Evolutionary conservation across 1,284 basidiomycete genomes (phyloP).

Genomic region (Dichomitus squalens): DNA sequence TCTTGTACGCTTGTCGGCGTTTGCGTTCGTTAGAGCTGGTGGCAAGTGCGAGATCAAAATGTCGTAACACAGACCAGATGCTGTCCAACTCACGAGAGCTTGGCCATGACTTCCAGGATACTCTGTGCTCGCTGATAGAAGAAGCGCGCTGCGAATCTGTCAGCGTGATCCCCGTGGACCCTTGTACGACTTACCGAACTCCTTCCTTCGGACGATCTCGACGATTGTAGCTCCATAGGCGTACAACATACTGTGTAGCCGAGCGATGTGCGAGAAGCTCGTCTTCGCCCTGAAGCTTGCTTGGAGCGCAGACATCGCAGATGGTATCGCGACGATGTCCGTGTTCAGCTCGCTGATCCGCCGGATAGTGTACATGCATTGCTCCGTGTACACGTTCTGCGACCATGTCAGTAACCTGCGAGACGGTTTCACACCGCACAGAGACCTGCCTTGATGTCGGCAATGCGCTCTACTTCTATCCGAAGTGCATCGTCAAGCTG

Average conservation of each 20-base stretch:
- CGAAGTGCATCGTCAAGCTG: constrained; percentile 64
- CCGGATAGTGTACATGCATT: constrained; percentile 66
- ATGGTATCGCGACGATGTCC: constrained; percentile 71
- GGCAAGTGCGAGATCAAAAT: background rate
- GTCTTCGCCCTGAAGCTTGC: constrained; percentile 72
- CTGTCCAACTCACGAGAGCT: constrained; percentile 63
- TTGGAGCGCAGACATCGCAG: constrained; percentile 65
- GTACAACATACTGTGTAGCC: constrained; percentile 89
- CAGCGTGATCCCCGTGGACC: background rate
- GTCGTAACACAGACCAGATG: no score
- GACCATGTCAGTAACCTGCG: background rate
- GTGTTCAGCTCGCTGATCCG: constrained; percentile 78
- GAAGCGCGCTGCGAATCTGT: constrained; percentile 55
- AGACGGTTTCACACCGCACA: no score
- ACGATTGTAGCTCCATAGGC: constrained; percentile 92
- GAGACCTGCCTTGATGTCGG: constrained; percentile 58
- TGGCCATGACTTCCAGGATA: constrained; percentile 82
- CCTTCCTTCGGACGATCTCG: constrained; percentile 88
- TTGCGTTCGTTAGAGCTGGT: constrained; percentile 70
- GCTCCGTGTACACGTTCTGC: constrained; percentile 78
- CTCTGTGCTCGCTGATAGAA: constrained; percentile 79
- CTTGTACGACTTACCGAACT: constrained; percentile 64
- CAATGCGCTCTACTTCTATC: constrained; percentile 57
- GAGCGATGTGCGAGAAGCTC: constrained; percentile 87
- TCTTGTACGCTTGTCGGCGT: constrained; percentile 75